Evolutionary conservation across 371 early-diverging fungal species (phyloP), one percentile per base, ranked within the genome.

Genomic region (Sporodiniella umbellata): DNA sequence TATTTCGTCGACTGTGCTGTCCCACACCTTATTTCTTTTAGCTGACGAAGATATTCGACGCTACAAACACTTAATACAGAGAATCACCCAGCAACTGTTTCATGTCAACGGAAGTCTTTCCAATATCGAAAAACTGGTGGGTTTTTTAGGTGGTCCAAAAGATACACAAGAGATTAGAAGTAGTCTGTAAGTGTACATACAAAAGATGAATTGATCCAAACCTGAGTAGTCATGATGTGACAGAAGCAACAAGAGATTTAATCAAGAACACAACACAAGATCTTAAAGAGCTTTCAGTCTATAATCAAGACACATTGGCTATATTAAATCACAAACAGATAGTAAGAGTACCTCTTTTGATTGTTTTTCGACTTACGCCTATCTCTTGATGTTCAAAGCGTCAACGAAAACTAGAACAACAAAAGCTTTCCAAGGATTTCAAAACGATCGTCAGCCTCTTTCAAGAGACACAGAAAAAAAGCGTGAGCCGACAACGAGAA

Each of bases 391-490:
- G 6, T 6, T 37, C 4, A n/a, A 60, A 86, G 84, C 67, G 78
- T n/a, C 84, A 89, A 70, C 76, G 84, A 48, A 87, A 87, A 66
- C 64, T 89, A 23, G 86, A 86, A 39, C 86, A 91, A 23, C 84
- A 83, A 52, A 77, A 96, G 60, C 75, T 98, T 24, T 89, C 92
- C 21, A 92, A 89, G 44, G 96, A 98, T 54, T 96, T 95, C 60
- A 90, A 93, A 60, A 89, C 85, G 46, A 91, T 93, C 3, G 48
- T 95, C 31, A 80, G 76, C 17, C 85, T 89, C 44, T 98, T 96
- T 62, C 95, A 96, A 66, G 79, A 70, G 23, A 81, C 86, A 1
- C 93, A 93, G 47, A 80, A 88, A 12, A 55, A 83, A 7, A 88
- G 92, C 0, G 93, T 92, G 0, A 87, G 88, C 50, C 91, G 87